Evolutionary conservation across 441 rosid species (phyloP).

Genomic region (Lagerstroemia fauriei): DNA sequence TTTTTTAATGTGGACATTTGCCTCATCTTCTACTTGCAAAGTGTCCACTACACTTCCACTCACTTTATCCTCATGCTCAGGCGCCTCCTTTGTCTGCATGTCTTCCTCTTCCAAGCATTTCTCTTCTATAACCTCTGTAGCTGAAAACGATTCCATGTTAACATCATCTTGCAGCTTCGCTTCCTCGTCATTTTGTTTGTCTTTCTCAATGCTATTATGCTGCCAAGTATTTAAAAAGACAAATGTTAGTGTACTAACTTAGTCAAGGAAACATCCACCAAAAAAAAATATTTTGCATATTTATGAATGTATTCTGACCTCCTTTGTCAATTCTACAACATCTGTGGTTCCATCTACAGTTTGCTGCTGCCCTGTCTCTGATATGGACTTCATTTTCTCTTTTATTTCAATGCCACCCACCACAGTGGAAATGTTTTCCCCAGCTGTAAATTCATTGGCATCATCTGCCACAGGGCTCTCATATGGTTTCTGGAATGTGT

Average conservation of each 20-base stretch:
- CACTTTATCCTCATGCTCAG: not conserved
- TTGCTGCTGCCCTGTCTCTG: conserved; percentile 32
- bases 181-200: not conserved
- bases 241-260: conserved; percentile 2
- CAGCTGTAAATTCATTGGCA: conserved; percentile 18
- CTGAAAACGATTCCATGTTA: not conserved
- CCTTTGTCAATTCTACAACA: conserved; percentile 37
- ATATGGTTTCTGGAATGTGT: not conserved
- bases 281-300: not conserved
- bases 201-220: not conserved
- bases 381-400: conserved; percentile 32
- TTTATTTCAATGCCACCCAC: conserved; percentile 14
- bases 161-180: not conserved
- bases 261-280: conserved; percentile 8
- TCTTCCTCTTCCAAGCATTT: conserved; percentile 10
- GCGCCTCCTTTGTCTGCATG: not conserved
- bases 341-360: conserved; percentile 38
- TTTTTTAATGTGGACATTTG: conserved; percentile 3
- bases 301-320: conserved; percentile 39
- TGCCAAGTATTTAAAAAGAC: not conserved
- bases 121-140: not conserved
- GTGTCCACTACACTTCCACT: conserved; percentile 4
- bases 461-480: conserved; percentile 32
- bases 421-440: not conserved
- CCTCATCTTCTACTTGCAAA: not conserved